Evolutionary conservation across 2,329 filamentous ascomycete genomes (phyloP).

Genomic region (Pseudogymnoascus verrucosus): DNA sequence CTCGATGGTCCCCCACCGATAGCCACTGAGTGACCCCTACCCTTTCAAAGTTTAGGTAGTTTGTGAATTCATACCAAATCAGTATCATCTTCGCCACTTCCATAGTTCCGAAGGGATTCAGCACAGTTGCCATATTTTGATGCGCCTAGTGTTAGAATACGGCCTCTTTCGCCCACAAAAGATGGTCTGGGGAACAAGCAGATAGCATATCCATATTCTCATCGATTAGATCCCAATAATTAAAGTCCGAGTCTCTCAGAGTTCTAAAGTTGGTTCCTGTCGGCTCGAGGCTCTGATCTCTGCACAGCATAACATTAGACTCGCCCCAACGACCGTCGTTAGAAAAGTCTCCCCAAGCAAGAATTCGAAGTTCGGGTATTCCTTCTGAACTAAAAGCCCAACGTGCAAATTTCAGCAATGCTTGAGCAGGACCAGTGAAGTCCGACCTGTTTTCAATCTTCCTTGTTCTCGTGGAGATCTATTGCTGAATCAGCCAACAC

Average conservation of each 20-base stretch:
- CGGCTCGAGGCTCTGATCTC: background rate
- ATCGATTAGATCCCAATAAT: background rate
- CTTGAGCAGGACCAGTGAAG: background rate
- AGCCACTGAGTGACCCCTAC: too few relatives aligned
- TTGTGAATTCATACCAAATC: too few relatives aligned
- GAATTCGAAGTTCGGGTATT: background rate
- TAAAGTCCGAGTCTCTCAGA: background rate
- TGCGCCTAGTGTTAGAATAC: too few relatives aligned
- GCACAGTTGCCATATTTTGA: too few relatives aligned
- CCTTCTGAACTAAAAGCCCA: background rate
- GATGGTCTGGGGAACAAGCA: background rate
- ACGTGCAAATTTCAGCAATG: background rate
- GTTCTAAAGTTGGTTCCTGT: background rate
- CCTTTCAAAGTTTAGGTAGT: too few relatives aligned
- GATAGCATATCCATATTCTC: background rate
- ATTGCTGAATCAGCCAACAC: background rate
- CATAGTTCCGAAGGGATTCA: too few relatives aligned
- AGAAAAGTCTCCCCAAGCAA: background rate
- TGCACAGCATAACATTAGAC: background rate
- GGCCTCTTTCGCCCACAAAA: background rate
- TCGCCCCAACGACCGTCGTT: background rate
- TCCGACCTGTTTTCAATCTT: background rate
- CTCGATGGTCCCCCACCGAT: too few relatives aligned
- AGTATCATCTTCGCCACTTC: too few relatives aligned
- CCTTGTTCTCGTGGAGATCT: background rate